phyloP scores from a whole-genome alignment of 2,329 filamentous ascomycete genomes.

The Coniella lustricola region DNA sequence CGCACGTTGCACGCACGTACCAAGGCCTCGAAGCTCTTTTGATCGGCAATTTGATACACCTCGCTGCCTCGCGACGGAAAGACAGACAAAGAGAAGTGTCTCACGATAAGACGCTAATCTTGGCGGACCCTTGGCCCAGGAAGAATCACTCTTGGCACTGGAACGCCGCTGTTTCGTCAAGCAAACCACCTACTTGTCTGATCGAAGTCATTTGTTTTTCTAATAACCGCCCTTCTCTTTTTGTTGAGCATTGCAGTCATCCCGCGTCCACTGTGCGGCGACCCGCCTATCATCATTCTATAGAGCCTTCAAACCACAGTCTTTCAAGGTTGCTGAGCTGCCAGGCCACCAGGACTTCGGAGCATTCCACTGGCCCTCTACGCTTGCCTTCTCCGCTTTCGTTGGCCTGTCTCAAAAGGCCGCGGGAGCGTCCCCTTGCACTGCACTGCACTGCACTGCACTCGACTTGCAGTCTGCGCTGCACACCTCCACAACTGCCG shows the following conservation, averaged over 20 bases:
- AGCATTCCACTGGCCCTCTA: not conserved
- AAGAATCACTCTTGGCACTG: not conserved
- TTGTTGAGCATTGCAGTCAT: not conserved
- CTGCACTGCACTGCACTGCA: not conserved
- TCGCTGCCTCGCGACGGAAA: not conserved
- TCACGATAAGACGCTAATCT: not conserved
- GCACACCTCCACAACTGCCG: not conserved
- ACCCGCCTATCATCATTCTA: conserved; percentile 2
- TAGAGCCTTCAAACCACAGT: not conserved
- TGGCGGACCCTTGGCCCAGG: not conserved
- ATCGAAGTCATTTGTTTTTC: not conserved
- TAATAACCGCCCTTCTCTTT: not conserved
- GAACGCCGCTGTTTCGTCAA: conserved; percentile 4
- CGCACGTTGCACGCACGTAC: too few relatives aligned
- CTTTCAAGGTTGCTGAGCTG: too few relatives aligned
- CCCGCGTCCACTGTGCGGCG: not conserved
- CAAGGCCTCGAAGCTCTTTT: not conserved
- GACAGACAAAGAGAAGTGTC: not conserved
- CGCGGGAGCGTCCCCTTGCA: not conserved
- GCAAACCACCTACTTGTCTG: not conserved
- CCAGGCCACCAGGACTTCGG: not conserved
- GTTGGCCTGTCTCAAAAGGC: not conserved
- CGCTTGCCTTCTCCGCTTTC: not conserved
- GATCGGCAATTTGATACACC: not conserved
- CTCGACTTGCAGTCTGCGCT: not conserved